Evolutionary conservation across 2,329 filamentous ascomycete genomes (phyloP).

Genomic region (Zymoseptoria pseudotritici): DNA sequence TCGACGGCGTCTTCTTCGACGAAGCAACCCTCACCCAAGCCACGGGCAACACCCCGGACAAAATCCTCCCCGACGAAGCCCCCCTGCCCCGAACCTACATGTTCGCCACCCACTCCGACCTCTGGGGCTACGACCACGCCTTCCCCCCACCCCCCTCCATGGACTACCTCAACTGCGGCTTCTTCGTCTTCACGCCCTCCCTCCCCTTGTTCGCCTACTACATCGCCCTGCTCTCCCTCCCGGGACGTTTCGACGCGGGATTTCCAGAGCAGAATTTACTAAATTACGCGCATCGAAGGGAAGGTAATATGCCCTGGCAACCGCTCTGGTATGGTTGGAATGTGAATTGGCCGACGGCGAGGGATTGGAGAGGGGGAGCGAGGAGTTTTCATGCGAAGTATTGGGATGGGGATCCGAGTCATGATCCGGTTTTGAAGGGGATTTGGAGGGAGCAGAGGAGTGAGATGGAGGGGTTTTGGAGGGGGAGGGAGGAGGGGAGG

Average conservation of each 20-base stretch:
- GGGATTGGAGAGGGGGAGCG: conserved; percentile 30
- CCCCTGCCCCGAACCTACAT: conserved; percentile 34
- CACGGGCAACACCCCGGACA: conserved; percentile 19
- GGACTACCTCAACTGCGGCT: conserved; percentile 31
- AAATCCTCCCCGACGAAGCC: conserved; percentile 28
- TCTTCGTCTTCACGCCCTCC: conserved; percentile 33
- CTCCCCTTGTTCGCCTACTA: conserved; percentile 32
- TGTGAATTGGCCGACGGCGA: conserved; percentile 33
- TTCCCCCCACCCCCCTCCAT: conserved; percentile 25
- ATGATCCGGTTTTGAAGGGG: conserved; percentile 28
- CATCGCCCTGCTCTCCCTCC: conserved; percentile 25
- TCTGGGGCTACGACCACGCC: conserved; percentile 26
- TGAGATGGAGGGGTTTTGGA: conserved; percentile 31
- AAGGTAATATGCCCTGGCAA: conserved; percentile 37
- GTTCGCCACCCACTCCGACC: conserved; percentile 32
- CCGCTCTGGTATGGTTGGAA: conserved; percentile 34
- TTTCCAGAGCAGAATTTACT: conserved; percentile 35
- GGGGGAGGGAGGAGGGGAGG: conserved; percentile 20
- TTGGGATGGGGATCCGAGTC: conserved; percentile 32
- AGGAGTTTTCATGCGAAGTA: conserved; percentile 35
- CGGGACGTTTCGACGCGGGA: conserved; percentile 28
- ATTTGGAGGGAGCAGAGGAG: conserved; percentile 31
- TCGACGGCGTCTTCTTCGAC: conserved; percentile 30
- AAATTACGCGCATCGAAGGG: conserved; percentile 34
- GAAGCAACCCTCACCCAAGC: conserved; percentile 28